Percentiles rank a stretch among this genome's conserved stretches.
Conservation (phyloP, 352 stramenopile species). For the Pythium periplocum region DNA sequence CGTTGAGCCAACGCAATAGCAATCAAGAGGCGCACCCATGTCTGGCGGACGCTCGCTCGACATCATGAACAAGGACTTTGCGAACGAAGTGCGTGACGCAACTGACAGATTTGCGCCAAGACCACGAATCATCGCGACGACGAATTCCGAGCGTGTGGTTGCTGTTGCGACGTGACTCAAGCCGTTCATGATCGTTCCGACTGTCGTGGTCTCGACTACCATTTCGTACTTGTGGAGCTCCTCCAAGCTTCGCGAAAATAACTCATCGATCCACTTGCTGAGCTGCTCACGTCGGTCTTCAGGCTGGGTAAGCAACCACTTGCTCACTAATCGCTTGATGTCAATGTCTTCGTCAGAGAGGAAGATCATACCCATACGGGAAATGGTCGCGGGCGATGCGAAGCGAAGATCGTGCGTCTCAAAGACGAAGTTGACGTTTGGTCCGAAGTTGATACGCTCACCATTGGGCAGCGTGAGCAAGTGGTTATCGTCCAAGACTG, state of each 20-base stretch:
- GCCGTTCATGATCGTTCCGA: slow-evolving; percentile 91
- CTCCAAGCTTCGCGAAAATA: slow-evolving; percentile 87
- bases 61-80: slow-evolving; percentile 91
- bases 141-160: slow-evolving; percentile 81
- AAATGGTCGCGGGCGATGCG: slow-evolving; percentile 95
- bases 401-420: slow-evolving; percentile 94
- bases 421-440: slow-evolving; percentile 97
- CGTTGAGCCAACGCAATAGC: slow-evolving; percentile 67
- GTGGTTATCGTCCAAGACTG: slow-evolving; percentile 95
- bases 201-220: slow-evolving; percentile 91
- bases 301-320: slow-evolving; percentile 68
- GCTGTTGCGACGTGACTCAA: slow-evolving; percentile 82
- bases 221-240: slow-evolving; percentile 82
- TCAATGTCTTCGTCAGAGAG: slow-evolving; percentile 90
- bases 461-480: slow-evolving; percentile 95
- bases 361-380: slow-evolving; percentile 97
- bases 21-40: slow-evolving; percentile 83
- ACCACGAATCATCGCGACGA: slow-evolving; percentile 88
- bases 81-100: slow-evolving; percentile 69
- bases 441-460: slow-evolving; percentile 93
- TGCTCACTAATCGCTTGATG: slow-evolving; percentile 68
- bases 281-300: slow-evolving; percentile 51
- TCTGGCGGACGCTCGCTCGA: slow-evolving; percentile 88
- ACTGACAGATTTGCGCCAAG: slow-evolving; percentile 90
- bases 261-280: slow-evolving; percentile 88